A percentile compares a stretch with the other conserved stretches of the same genome.
These are phyloP conservation scores for Neonectria coccinea DNA, from an alignment of 2,329 filamentous ascomycete species.

Conservation along the genomic window DNA sequence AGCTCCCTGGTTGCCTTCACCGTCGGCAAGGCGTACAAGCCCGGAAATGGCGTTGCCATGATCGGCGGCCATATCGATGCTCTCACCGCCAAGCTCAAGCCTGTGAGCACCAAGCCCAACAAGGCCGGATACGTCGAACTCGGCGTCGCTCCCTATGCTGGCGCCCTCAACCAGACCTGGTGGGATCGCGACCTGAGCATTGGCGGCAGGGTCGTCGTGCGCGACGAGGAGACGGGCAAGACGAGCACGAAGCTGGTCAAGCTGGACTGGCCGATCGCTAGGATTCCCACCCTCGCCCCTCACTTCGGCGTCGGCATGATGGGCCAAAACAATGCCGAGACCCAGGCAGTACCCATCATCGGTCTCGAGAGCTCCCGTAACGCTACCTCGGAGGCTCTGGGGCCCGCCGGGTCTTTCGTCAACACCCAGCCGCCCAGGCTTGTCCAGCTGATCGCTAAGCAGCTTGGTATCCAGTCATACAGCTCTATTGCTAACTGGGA, in stretches of 20 bases:
- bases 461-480: slow-evolving; percentile 79
- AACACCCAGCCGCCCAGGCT: slow-evolving; percentile 87
- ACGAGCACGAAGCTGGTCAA: slow-evolving; percentile 86
- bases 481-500: slow-evolving; percentile 93
- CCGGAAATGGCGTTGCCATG: slow-evolving; percentile 88
- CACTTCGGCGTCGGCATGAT: slow-evolving; percentile 87
- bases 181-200: slow-evolving; percentile 96
- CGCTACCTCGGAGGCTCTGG: slow-evolving; percentile 59
- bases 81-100: slow-evolving; percentile 90
- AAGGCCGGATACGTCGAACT: slow-evolving; percentile 90
- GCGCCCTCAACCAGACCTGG: slow-evolving; percentile 89
- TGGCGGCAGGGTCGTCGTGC: slow-evolving; percentile 88
- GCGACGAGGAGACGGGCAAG: slow-evolving; percentile 77
- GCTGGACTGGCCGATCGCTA: slow-evolving; percentile 93
- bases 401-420: slow-evolving; percentile 77
- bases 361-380: slow-evolving; percentile 79
- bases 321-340: slow-evolving; percentile 82
- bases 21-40: slow-evolving; percentile 82
- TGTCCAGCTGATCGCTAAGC: slow-evolving; percentile 82
- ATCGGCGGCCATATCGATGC: slow-evolving; percentile 95
- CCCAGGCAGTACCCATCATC: slow-evolving; percentile 93
- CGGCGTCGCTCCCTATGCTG: slow-evolving; percentile 92
- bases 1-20: slow-evolving; percentile 88
- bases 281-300: slow-evolving; percentile 90
- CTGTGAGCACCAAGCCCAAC: slow-evolving; percentile 84